Base-by-base conservation (phyloP, 1,284 basidiomycete species). In the Apiotrichum porosum region DNA sequence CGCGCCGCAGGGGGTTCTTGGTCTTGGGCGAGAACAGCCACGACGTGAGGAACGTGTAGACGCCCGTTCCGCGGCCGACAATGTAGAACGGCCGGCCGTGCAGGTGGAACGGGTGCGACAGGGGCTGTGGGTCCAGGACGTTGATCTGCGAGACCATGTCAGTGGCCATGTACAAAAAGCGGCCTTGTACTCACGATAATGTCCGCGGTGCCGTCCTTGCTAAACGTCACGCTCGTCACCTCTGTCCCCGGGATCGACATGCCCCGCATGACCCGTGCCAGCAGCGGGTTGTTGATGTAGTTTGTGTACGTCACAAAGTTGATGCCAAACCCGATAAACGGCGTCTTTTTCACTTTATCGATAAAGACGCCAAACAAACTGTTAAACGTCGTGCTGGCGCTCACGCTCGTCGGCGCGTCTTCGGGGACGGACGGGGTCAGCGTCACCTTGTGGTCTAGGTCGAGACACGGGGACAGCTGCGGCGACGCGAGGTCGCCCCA, bases 51-150 rank as follows among this genome's bases (percentile, higher is more conserved):
- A 6, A 28, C 26, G 26, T 6, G 26, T 28, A 28, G 8, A 12
- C 26, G 5, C 72, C 73, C 1, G 19, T 3, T 0, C 74, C 74
- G 24, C 69, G 56, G 3, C 51, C 70, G 36, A 75, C 52, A 35
- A 75, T 47, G 42, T 60, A 58, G 48, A 66, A 61, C 9, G 50
- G 47, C 26, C 49, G 35, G 3, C 56, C 60, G 52, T 68, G 67
- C 19, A 69, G 49, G 51, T 71, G 68, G 51, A 63, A 68, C 0
- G 74, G 73, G 49, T 75, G 73, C 30, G 63, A 64, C 9, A 68
- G 26, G 9, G 43, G 33, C 10, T 22, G 39, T 0, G 41, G 43
- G 45, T 71, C 70, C 4, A 64, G 35, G 51, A 73, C 74, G 58
- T 71, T 71, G 49, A 75, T 60, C 26, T 28, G 26, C 8, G 35